These are phyloP conservation scores for Planoprotostelium fungivorum DNA, from an alignment of 78 protist species.

Conservation along the genomic window DNA sequence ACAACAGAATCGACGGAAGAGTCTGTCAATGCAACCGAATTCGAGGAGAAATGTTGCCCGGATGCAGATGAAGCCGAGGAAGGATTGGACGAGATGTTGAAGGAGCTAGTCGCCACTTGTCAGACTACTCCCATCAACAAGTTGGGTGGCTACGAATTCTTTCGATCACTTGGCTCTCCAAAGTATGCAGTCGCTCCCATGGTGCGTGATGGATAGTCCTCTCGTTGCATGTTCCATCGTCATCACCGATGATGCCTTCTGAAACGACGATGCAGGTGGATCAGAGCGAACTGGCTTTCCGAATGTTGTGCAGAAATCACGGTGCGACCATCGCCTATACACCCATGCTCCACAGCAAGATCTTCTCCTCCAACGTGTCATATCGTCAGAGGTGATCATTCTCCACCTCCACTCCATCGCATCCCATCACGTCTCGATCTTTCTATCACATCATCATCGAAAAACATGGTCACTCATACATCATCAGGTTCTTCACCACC, in stretches of 20 bases:
- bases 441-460: too few relatives aligned
- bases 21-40: background rate
- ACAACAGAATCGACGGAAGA: too few relatives aligned
- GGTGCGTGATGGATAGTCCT: background rate
- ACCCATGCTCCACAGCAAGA: constrained; percentile 76
- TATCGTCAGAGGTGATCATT: constrained; percentile 16
- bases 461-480: too few relatives aligned
- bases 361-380: constrained; percentile 20
- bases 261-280: constrained; percentile 43
- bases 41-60: background rate
- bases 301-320: constrained; percentile 57
- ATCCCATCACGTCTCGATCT: too few relatives aligned
- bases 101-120: background rate
- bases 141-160: constrained; percentile 48
- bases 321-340: constrained; percentile 70
- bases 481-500: constrained; percentile 3
- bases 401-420: background rate
- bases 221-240: background rate
- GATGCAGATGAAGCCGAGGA: background rate
- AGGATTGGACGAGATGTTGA: background rate
- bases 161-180: constrained; percentile 39
- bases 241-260: background rate
- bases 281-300: constrained; percentile 52
- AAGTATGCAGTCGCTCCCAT: constrained; percentile 50
- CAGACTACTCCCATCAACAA: constrained; percentile 5